Evolutionary conservation across 106 monocot species (phyloP), one percentile per base, ranked within the genome.

Genomic region (Dendrobium officinale): DNA sequence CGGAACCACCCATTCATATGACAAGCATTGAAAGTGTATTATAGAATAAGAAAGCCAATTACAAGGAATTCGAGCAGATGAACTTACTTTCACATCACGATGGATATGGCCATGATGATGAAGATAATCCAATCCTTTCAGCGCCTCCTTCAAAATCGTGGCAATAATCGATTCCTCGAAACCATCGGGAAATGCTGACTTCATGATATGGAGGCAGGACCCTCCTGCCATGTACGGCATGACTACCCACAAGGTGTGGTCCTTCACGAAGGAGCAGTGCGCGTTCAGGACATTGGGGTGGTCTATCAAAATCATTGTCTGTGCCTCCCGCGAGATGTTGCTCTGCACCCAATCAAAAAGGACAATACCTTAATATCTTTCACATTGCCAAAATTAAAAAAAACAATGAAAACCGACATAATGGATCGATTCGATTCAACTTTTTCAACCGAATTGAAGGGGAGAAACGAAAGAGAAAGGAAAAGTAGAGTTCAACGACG

Each of bases 201-300:
- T 95, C 85, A 99, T 83, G 79, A 99, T 86, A 80, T 95, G 91
- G 80, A 99, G 91, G 78, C 89, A 95, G 42, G 99, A 99, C 4
- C 99, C 99, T 55, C 87, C 95, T 2, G 84, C 87, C 99, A 99
- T 95, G 72, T 87, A 99, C 22, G 93, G 99, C 95, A 99, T 95
- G 29, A 99, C 95, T 13, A 99, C 90, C 95, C 95, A 99, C 42
- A 99, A 81, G 51, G 77, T 79, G 19, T 91, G 86, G 47, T 79
- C 87, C 78, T 86, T 80, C 37, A 89, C 88, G 58, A 99, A 99
- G 18, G 99, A 91, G 81, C 99, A 99, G 82, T 95, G 93, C 18
- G 99, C 89, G 49, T 87, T 93, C 31, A 99, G 82, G 58, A 99
- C 83, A 82, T 99, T 95, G 31, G 92, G 93, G 81, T 99, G 99